Base-by-base conservation (phyloP, 352 stramenopile species). In the Globisporangium okanoganense region DNA sequence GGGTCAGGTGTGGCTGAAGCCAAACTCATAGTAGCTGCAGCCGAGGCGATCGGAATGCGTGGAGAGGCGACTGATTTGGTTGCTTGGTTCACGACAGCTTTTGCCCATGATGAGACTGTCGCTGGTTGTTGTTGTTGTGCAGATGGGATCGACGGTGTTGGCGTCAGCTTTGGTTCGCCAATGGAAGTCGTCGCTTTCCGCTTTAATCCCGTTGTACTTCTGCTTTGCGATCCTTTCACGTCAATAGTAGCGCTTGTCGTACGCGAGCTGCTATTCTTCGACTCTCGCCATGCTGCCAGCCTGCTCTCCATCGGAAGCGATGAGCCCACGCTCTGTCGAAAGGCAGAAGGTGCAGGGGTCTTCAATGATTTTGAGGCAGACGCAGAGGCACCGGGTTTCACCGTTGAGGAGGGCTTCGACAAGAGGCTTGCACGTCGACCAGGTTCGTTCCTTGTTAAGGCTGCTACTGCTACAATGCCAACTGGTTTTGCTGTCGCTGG, bases 241-340 rank as follows among this genome's bases (percentile, higher is more conserved):
- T 43, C 29, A 10, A n/a, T 41, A 38, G 14, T 35, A 10, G 35
- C 61, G 33, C 27, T 47, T 3, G 54, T 6, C 13, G 56, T 12
- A 24, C 18, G 22, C 2, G 27, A 36, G 9, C 20, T 27, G n/a
- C 27, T 31, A 24, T 29, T 56, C 48, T 56, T 66, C 31, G 49
- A 29, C 16, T 56, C 41, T 38, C 56, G 33, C 62, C 62, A 68
- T 31, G 56, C 55, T 12, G 56, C 38, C 1, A 68, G 56, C 18
- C 40, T 62, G 27, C 27, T 60, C 50, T 68, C 48, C 62, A 68
- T 68, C n/a, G 31, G 31, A 48, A 35, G 44, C 3, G 41, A 43
- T 24, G 20, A 36, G 13, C 12, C 5, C 38, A 36, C 31, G 9
- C 20, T 45, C 20, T 31, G 41, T 43, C 10, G 20, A 31, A 25